Percentiles rank a stretch among this genome's conserved stretches.
Evolutionary conservation across 2,329 filamentous ascomycete species (phyloP).

Genomic region (Diaporthe sp.): DNA sequence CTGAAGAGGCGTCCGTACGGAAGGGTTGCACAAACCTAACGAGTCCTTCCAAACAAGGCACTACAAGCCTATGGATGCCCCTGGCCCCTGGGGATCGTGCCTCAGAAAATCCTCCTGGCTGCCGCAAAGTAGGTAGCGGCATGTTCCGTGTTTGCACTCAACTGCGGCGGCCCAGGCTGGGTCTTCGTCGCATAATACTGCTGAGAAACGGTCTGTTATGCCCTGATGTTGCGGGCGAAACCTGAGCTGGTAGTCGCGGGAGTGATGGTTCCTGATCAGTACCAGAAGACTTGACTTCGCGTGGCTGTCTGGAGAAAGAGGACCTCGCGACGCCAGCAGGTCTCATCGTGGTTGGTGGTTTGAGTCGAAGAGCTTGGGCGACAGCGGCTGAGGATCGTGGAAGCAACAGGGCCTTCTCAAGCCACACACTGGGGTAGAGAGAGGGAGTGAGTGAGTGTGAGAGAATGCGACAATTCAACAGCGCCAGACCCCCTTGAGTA

Average conservation of each 20-base stretch:
- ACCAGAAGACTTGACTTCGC: not conserved
- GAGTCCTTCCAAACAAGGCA: not conserved
- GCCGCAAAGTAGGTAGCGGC: not conserved
- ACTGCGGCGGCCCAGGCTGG: conserved; percentile 13
- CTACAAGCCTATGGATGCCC: conserved; percentile 1
- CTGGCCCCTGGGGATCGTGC: not conserved
- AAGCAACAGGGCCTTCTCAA: conserved; percentile 10
- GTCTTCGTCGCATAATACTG: conserved; percentile 15
- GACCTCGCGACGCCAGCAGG: not conserved
- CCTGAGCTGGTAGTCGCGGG: not conserved
- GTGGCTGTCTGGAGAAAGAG: not conserved
- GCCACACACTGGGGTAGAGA: conserved; percentile 16
- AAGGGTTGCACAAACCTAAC: conserved; percentile 11
- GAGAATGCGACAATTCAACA: conserved; percentile 13
- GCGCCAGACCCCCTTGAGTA: conserved; percentile 26
- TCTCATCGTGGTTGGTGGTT: not conserved
- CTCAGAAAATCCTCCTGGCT: conserved; percentile 2
- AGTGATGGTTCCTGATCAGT: not conserved
- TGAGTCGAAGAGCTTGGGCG: not conserved
- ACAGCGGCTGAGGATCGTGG: not conserved
- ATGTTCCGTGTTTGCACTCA: conserved; percentile 13
- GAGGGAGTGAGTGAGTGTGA: not conserved
- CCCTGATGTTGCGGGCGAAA: not conserved
- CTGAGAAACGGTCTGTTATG: not conserved
- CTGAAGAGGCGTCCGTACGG: not conserved